These are phyloP conservation scores for Fusarium nelsonii DNA, from an alignment of 2,329 filamentous ascomycete species.

Conservation along the genomic window DNA sequence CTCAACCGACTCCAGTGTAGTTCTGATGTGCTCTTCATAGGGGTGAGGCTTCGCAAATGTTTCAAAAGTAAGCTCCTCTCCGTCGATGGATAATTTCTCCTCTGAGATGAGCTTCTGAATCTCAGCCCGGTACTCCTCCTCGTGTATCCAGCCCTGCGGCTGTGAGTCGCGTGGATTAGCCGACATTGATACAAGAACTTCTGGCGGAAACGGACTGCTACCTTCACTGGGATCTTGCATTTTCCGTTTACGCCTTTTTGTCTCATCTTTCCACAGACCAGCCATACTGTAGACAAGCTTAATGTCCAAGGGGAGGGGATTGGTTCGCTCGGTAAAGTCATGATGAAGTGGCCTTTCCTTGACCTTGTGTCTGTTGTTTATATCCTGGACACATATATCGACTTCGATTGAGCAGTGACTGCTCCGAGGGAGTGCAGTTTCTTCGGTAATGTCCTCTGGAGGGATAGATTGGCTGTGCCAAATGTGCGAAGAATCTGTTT, in stretches of 20 bases:
- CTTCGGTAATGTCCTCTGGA: constrained; percentile 62
- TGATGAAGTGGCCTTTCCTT: constrained; percentile 85
- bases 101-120: constrained; percentile 72
- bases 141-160: constrained; percentile 90
- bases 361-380: constrained; percentile 83
- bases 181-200: constrained; percentile 89
- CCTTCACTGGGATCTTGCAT: constrained; percentile 74
- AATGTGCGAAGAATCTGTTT: constrained; percentile 70
- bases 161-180: constrained; percentile 80
- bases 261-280: constrained; percentile 91
- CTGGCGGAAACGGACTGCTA: constrained; percentile 82
- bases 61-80: constrained; percentile 67
- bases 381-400: constrained; percentile 89
- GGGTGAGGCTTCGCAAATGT: constrained; percentile 70
- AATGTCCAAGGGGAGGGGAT: constrained; percentile 73
- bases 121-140: constrained; percentile 81
- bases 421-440: constrained; percentile 75
- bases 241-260: constrained; percentile 77
- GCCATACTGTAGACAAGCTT: constrained; percentile 96
- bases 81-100: constrained; percentile 66
- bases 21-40: constrained; percentile 74
- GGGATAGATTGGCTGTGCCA: constrained; percentile 86
- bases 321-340: constrained; percentile 80
- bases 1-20: constrained; percentile 84
- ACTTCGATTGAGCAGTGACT: constrained; percentile 93